Evolutionary conservation across 1,284 basidiomycete genomes (phyloP).

Genomic region (Cryptococcus neoformans): DNA sequence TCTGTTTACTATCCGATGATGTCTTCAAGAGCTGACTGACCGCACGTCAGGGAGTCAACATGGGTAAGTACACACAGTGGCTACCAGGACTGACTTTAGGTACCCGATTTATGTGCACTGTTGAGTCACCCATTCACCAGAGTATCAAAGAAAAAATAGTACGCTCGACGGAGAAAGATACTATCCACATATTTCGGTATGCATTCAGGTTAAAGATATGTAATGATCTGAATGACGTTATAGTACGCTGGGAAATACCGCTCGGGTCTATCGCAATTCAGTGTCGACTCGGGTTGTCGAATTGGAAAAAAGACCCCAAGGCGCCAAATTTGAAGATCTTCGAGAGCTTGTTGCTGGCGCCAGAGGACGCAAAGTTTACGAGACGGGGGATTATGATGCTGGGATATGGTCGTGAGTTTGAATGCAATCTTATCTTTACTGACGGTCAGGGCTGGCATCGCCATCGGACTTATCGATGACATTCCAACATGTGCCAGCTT

Average conservation of each 20-base stretch:
- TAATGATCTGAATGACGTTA: background rate
- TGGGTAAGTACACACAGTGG: conserved; percentile 57
- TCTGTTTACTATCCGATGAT: background rate
- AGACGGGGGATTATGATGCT: conserved; percentile 76
- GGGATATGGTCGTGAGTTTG: conserved; percentile 68
- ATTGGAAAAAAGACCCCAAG: conserved; percentile 73
- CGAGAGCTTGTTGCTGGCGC: conserved; percentile 77
- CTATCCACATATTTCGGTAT: conserved; percentile 78
- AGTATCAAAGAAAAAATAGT: conserved; percentile 91
- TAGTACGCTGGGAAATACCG: conserved; percentile 72
- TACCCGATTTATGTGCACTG: conserved; percentile 47
- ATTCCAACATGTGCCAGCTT: conserved; percentile 79
- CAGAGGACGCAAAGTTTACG: conserved; percentile 68
- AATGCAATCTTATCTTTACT: background rate
- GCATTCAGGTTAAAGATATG: conserved; percentile 15
- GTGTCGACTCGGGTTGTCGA: conserved; percentile 65
- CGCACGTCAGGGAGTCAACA: conserved; percentile 66
- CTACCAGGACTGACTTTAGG: conserved; percentile 3
- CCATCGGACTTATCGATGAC: conserved; percentile 78
- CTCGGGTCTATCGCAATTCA: conserved; percentile 71
- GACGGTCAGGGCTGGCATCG: conserved; percentile 60
- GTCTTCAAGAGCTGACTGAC: no score
- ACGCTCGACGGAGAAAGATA: conserved; percentile 71
- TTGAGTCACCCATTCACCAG: conserved; percentile 73
- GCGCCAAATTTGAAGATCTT: conserved; percentile 84